Evolutionary conservation across 805 yeast species (phyloP).

Genomic region (Saccharomyces cerevisiae): DNA sequence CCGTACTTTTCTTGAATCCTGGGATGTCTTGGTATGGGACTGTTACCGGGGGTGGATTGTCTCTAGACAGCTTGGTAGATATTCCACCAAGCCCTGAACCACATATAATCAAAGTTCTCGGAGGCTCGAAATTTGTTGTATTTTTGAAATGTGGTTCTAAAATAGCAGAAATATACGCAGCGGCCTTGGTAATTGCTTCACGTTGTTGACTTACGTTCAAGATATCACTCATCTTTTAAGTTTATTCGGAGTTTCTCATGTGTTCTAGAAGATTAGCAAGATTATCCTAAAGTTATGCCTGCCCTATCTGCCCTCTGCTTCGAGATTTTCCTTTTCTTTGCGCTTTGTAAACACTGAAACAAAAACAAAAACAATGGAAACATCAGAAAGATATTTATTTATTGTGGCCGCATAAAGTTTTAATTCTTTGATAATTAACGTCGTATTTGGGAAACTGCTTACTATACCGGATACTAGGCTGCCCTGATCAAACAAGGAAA

Average conservation of each 20-base stretch:
- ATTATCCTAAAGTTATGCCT: background rate
- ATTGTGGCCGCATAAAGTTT: background rate
- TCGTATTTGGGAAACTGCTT: background rate
- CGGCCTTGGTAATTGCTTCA: background rate
- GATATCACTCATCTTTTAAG: background rate
- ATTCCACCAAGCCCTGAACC: conserved; percentile 94
- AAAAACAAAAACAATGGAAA: background rate
- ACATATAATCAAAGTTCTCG: conserved; percentile 73
- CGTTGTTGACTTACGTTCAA: background rate
- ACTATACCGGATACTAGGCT: background rate
- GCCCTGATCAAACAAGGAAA: background rate
- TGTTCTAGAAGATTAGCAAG: background rate
- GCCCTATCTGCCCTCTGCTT: background rate
- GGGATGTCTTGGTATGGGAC: conserved; percentile 67
- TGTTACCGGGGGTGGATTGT: conserved; percentile 35
- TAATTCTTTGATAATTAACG: background rate
- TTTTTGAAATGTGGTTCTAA: background rate
- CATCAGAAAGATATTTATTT: background rate
- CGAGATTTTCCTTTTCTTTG: background rate
- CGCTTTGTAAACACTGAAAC: background rate
- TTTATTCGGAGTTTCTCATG: background rate
- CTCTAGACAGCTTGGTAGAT: conserved; percentile 37
- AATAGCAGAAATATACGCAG: background rate
- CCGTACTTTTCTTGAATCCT: conserved; percentile 73
- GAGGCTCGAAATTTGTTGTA: conserved; percentile 24